A percentile compares a stretch with the other conserved stretches of the same genome.
phyloP scores from a whole-genome alignment of 1,284 basidiomycete genomes.

The Irpex sp. region DNA sequence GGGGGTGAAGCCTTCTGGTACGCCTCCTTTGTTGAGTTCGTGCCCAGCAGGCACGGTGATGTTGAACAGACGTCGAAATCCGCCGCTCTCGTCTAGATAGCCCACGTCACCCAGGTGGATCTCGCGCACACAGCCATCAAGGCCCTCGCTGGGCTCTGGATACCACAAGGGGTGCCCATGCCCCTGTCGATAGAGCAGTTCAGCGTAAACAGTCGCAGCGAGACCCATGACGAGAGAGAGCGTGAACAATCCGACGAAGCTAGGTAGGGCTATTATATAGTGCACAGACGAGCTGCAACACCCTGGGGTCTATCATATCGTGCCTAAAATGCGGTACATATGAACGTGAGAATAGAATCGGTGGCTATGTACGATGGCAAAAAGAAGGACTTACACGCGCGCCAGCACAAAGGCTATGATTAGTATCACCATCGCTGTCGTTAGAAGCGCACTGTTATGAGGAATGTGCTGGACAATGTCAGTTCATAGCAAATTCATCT shows the following conservation, averaged over 20 bases:
- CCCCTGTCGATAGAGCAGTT: background rate
- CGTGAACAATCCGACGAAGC: background rate
- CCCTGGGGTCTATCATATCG: too few relatives aligned
- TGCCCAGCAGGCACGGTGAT: conserved; percentile 13
- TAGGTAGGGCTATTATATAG: too few relatives aligned
- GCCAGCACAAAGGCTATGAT: too few relatives aligned
- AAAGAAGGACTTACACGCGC: background rate
- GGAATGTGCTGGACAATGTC: too few relatives aligned
- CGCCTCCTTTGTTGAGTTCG: conserved; percentile 13
- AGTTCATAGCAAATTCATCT: too few relatives aligned
- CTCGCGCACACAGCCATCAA: background rate
- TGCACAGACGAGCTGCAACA: too few relatives aligned
- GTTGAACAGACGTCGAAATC: background rate
- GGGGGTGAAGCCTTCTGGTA: conserved; percentile 10
- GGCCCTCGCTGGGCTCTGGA: background rate
- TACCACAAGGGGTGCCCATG: background rate
- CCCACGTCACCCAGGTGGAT: background rate
- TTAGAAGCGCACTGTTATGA: too few relatives aligned
- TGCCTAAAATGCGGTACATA: too few relatives aligned
- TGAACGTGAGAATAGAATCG: background rate
- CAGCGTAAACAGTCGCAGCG: background rate
- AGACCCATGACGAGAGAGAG: background rate
- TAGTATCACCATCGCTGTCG: too few relatives aligned
- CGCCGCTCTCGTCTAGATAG: background rate
- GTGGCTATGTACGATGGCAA: background rate